Percentiles rank a stretch among this genome's conserved stretches.
Conservation (phyloP, 805 yeast genomes). For the Tetrapisispora iriomotensis region DNA sequence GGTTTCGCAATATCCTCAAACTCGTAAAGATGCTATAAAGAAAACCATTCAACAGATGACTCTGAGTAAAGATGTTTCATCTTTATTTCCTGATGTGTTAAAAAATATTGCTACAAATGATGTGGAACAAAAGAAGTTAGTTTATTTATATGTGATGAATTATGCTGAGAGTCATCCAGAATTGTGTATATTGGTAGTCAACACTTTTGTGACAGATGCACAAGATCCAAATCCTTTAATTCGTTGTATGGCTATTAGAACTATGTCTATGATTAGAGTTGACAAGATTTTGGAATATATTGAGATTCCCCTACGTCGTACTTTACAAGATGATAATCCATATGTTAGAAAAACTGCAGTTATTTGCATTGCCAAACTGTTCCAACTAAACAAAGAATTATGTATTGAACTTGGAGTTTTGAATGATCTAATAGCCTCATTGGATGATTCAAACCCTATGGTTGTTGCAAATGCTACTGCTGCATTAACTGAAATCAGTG, state of each 20-base stretch:
- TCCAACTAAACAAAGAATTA: constrained; percentile 69
- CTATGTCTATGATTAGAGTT: constrained; percentile 97
- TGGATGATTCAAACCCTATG: constrained; percentile 90
- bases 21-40: constrained; percentile 93
- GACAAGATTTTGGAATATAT: constrained; percentile 92
- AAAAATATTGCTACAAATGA: constrained; percentile 96
- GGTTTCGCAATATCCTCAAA: constrained; percentile 89
- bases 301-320: constrained; percentile 78
- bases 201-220: constrained; percentile 89
- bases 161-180: constrained; percentile 96
- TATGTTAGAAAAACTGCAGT: constrained; percentile 97
- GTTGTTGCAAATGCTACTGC: constrained; percentile 91
- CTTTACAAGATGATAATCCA: constrained; percentile 87
- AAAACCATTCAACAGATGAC: constrained; percentile 98
- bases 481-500: constrained; percentile 75
- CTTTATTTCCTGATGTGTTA: constrained; percentile 88
- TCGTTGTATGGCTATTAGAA: constrained; percentile 90
- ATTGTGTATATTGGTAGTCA: constrained; percentile 88
- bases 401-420: constrained; percentile 85
- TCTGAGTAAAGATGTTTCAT: constrained; percentile 89
- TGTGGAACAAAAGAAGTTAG: constrained; percentile 91
- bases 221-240: constrained; percentile 96
- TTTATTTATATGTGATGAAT: constrained; percentile 89
- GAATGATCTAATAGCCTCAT: constrained; percentile 50
- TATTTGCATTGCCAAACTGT: constrained; percentile 90